Conservation (phyloP, 371 early-diverging fungal species). For the Mucor saturninus region DNA sequence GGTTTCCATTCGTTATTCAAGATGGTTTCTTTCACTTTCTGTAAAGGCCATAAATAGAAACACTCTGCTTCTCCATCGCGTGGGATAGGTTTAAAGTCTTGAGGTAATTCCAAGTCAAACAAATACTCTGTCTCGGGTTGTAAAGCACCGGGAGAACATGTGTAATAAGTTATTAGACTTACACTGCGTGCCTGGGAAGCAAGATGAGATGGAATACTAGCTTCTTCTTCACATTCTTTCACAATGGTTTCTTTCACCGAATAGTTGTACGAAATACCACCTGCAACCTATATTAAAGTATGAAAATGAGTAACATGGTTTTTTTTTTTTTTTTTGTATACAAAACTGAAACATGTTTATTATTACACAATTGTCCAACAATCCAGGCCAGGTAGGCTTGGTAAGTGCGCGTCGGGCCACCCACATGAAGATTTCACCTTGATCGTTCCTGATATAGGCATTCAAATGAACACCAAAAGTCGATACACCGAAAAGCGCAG, state of each 20-base stretch:
- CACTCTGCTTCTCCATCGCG: conserved; percentile 91
- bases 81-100: conserved; percentile 68
- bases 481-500: conserved; percentile 77
- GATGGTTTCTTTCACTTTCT: conserved; percentile 64
- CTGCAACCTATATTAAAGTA: conserved; percentile 61
- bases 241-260: conserved; percentile 70
- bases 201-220: conserved; percentile 65
- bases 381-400: conserved; percentile 89
- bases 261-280: conserved; percentile 79
- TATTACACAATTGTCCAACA: conserved; percentile 81
- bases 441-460: conserved; percentile 57
- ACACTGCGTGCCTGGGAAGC: conserved; percentile 61
- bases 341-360: not conserved
- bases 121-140: conserved; percentile 79
- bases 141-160: conserved; percentile 56
- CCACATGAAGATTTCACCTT: conserved; percentile 78
- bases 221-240: conserved; percentile 94
- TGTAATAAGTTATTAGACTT: conserved; percentile 76
- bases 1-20: conserved; percentile 81
- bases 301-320: no score
- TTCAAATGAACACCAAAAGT: conserved; percentile 87
- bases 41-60: conserved; percentile 78
- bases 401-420: conserved; percentile 75
- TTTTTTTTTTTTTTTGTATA: no score
- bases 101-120: conserved; percentile 81